Evolutionary conservation across 257 asterid species (phyloP).

Genomic region (Nicotiana knightiana): DNA sequence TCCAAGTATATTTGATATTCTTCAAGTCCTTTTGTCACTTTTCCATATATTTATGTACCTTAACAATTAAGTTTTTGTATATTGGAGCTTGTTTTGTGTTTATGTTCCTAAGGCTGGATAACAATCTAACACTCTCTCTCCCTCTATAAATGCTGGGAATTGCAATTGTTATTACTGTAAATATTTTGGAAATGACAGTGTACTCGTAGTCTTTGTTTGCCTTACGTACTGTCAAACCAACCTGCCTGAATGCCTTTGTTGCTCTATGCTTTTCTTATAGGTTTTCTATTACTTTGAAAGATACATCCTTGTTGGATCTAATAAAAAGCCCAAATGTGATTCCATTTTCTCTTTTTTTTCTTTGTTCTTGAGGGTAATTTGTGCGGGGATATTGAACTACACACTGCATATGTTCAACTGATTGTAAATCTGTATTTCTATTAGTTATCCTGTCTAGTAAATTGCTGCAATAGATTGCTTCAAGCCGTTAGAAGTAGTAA

Average conservation of each 20-base stretch:
- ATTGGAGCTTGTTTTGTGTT: not conserved
- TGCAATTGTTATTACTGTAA: not conserved
- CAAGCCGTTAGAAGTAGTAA: not conserved
- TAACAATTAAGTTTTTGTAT: not conserved
- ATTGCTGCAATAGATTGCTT: not conserved
- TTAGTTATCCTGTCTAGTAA: not conserved
- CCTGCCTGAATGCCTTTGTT: not conserved
- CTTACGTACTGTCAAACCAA: no score
- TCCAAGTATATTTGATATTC: not conserved
- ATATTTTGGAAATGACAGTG: not conserved
- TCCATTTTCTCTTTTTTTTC: not conserved
- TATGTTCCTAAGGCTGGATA: not conserved
- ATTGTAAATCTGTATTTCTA: not conserved
- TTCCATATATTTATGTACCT: not conserved
- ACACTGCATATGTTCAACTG: not conserved
- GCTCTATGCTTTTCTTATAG: not conserved
- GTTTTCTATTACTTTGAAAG: not conserved
- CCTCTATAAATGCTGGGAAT: not conserved
- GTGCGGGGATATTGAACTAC: not conserved
- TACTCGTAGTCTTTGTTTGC: no score
- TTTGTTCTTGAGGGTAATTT: not conserved
- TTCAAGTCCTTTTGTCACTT: not conserved
- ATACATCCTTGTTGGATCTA: not conserved
- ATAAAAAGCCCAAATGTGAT: not conserved
- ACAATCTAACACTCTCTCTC: not conserved